These are phyloP conservation scores for Murraya paniculata DNA, from an alignment of 345 rosid species.

Conservation along the genomic window DNA sequence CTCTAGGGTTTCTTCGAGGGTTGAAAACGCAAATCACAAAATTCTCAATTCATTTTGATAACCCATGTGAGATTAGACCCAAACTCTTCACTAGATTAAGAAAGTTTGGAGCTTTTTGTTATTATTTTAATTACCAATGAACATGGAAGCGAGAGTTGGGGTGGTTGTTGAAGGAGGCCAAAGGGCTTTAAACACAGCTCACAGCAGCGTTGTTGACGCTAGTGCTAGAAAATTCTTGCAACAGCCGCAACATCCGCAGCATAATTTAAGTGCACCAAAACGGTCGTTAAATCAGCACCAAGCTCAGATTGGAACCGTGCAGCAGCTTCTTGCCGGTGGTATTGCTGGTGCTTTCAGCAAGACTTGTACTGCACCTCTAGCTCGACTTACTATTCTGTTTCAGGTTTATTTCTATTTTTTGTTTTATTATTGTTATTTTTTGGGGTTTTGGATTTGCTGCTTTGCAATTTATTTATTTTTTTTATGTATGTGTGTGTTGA, in stretches of 20 bases:
- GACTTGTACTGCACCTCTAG: slow-evolving; percentile 96
- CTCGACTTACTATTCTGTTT: slow-evolving; percentile 90
- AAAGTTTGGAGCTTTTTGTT: slow-evolving; percentile 1
- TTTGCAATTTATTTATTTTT: slow-evolving; percentile 57
- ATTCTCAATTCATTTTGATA: neutral
- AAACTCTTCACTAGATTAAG: neutral
- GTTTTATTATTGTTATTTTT: neutral
- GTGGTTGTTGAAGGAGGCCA: slow-evolving; percentile 73
- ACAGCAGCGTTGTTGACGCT: slow-evolving; percentile 51
- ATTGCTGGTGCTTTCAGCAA: slow-evolving; percentile 95
- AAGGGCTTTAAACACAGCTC: slow-evolving; percentile 59
- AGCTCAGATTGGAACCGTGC: slow-evolving; percentile 43
- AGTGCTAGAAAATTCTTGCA: slow-evolving; percentile 57
- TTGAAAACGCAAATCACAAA: neutral
- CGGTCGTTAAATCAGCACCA: slow-evolving; percentile 39
- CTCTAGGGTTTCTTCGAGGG: neutral
- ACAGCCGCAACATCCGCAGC: slow-evolving; percentile 32
- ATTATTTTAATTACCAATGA: slow-evolving; percentile 6
- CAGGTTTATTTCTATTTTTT: slow-evolving; percentile 49
- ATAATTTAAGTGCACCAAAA: slow-evolving; percentile 11
- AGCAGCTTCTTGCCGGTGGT: slow-evolving; percentile 82
- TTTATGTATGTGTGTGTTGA: neutral
- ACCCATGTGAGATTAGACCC: slow-evolving; percentile 14
- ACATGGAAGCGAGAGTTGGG: slow-evolving; percentile 80
- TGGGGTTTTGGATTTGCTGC: neutral